Conservation (phyloP, 805 yeast species). For the Hanseniaspora singularis region DNA sequence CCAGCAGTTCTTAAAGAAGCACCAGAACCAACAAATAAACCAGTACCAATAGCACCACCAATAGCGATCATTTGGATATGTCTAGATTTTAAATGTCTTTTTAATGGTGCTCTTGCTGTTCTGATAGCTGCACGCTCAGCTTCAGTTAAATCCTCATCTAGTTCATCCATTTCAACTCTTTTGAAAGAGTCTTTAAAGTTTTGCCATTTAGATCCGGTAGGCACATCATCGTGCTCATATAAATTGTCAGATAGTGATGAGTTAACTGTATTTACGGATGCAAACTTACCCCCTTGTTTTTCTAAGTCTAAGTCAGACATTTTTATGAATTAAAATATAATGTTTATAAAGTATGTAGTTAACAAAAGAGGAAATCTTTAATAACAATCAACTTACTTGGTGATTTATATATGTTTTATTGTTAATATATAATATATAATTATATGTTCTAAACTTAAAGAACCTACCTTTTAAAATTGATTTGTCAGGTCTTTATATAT, state of each 20-base stretch:
- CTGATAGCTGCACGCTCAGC: conserved; percentile 37
- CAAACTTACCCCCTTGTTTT: conserved; percentile 9
- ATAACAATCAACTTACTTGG: too few species aligned
- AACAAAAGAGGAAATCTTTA: too few species aligned
- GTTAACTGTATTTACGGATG: neutral
- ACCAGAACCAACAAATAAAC: conserved; percentile 64
- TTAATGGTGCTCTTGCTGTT: conserved; percentile 45
- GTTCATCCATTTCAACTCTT: conserved; percentile 28
- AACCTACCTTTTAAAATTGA: too few species aligned
- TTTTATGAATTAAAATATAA: too few species aligned
- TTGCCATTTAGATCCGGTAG: conserved; percentile 26
- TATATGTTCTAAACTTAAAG: too few species aligned
- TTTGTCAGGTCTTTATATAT: too few species aligned
- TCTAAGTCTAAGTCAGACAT: conserved; percentile 10
- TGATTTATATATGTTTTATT: too few species aligned
- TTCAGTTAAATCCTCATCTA: conserved; percentile 32
- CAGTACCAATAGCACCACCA: conserved; percentile 67
- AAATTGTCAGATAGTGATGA: neutral
- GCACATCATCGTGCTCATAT: neutral
- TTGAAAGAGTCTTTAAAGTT: conserved; percentile 41
- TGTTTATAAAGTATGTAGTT: too few species aligned
- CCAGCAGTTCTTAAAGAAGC: conserved; percentile 51
- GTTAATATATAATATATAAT: too few species aligned
- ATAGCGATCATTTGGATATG: conserved; percentile 55
- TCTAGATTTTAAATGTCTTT: conserved; percentile 42